phyloP scores from a whole-genome alignment of 352 stramenopile species.

The Blastocystis sp. region DNA sequence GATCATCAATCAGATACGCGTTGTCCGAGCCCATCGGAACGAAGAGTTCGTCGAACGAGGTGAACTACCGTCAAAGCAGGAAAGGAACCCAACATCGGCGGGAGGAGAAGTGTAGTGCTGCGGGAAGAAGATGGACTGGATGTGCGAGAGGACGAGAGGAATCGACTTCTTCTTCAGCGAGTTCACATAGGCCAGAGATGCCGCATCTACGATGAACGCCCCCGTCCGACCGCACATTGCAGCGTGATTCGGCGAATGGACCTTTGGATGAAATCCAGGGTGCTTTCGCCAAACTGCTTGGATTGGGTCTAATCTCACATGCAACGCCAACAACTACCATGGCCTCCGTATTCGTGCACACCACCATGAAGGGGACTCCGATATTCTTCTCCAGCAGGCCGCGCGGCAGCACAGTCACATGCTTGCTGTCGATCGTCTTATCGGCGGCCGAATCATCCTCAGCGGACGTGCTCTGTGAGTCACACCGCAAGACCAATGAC shows the following conservation, averaged over 20 bases:
- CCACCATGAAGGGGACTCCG: slow-evolving; percentile 21
- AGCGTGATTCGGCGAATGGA: slow-evolving; percentile 12
- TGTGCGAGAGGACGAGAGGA: neutral
- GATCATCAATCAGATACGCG: slow-evolving; percentile 28
- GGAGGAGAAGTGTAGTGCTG: neutral
- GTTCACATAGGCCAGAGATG: slow-evolving; percentile 50
- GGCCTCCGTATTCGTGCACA: slow-evolving; percentile 39
- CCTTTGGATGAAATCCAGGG: slow-evolving; percentile 28
- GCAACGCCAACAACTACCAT: neutral
- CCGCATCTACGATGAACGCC: slow-evolving; percentile 1
- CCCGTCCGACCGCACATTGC: neutral
- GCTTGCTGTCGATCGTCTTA: neutral
- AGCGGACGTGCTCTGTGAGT: neutral
- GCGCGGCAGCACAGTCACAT: slow-evolving; percentile 23
- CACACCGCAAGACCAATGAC: neutral
- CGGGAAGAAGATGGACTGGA: slow-evolving; percentile 30
- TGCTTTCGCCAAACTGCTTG: neutral
- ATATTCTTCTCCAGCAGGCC: slow-evolving; percentile 38
- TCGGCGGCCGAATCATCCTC: neutral
- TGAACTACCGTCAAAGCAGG: neutral
- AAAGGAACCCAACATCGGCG: neutral
- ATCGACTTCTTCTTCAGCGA: neutral
- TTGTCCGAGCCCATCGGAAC: slow-evolving; percentile 46
- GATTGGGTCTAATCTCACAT: neutral
- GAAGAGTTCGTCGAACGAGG: slow-evolving; percentile 29